These are phyloP conservation scores for Thinopyrum elongatum DNA, from an alignment of 176 grass and related monocot species.

Conservation along the genomic window DNA sequence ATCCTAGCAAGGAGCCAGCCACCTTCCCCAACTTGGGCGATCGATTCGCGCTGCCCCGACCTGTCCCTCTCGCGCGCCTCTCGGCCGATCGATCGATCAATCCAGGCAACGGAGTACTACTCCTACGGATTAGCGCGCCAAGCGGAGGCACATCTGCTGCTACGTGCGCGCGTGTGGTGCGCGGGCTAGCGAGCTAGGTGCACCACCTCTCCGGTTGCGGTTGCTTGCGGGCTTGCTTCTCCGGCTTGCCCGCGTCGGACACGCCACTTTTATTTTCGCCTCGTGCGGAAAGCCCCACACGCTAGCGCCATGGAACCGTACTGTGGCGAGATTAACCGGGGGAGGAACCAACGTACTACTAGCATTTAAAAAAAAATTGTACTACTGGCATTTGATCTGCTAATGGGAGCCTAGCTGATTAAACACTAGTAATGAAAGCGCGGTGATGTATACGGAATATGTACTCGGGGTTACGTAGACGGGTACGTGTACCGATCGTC, in stretches of 20 bases:
- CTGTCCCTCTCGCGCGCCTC: background rate
- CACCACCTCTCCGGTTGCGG: background rate
- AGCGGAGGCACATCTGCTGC: background rate
- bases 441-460: background rate
- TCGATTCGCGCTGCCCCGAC: background rate
- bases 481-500: background rate
- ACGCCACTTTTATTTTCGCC: background rate
- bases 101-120: background rate
- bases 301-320: background rate
- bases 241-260: slow-evolving; percentile 21
- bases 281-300: background rate
- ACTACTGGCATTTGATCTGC: too few relatives aligned
- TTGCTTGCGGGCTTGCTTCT: slow-evolving; percentile 28
- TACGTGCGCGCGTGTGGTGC: slow-evolving; percentile 22
- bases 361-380: too few relatives aligned
- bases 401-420: background rate
- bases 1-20: background rate
- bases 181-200: background rate
- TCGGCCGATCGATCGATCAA: background rate
- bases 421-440: background rate
- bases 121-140: background rate
- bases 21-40: background rate
- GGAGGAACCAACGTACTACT: too few relatives aligned
- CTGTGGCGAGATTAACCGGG: background rate
- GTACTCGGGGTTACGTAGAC: background rate